Evolutionary conservation across 202 grass and related monocot genomes (phyloP), one percentile per base, ranked within the genome.

Genomic region (Eragrostis tef): DNA sequence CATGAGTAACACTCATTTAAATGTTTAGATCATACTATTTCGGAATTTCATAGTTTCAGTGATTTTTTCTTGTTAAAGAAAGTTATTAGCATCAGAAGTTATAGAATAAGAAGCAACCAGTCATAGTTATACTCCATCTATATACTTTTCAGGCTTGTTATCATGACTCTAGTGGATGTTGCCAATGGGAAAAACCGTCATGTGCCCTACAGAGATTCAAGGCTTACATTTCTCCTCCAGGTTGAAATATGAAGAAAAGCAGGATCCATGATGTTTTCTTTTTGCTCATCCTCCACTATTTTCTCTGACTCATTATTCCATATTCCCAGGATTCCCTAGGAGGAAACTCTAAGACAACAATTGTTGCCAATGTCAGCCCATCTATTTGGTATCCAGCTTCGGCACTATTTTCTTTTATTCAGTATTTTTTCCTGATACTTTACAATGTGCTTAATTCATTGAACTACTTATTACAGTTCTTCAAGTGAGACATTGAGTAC

Each of bases 171-270:
- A 54, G 94, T 92, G 25, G 94, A 97, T 89, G 62, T 97, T 16
- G 94, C 94, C 71, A 93, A 97, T 80, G 91, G 94, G 65, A 97
- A 86, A 87, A 90, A 51, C 51, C 88, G 94, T 22, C 94, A 97
- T 87, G 92, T 97, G 27, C 92, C 94, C 4, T 97, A 97, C 75
- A 92, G 94, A 83, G 94, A 97, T 86, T 97, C 94, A 74, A 94
- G 86, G 68, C 94, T 97, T 71, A 97, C 94, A 29, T 97, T 97
- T 89, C 92, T 97, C 58, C 94, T 97, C 67, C 94, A 97, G 90
- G 94, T 97, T 85, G 45, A 67, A 67, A 71, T 74, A 69, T 54
- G 60, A 2, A 73, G 36, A 43, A 85, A 48, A 86, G 21, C 76
- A 64, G n/a, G 9, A 43, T 71, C 66, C 53, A 42, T 68, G 26